Conservation (phyloP, 371 early-diverging fungal genomes). For the Zopfochytrium polystomum region DNA sequence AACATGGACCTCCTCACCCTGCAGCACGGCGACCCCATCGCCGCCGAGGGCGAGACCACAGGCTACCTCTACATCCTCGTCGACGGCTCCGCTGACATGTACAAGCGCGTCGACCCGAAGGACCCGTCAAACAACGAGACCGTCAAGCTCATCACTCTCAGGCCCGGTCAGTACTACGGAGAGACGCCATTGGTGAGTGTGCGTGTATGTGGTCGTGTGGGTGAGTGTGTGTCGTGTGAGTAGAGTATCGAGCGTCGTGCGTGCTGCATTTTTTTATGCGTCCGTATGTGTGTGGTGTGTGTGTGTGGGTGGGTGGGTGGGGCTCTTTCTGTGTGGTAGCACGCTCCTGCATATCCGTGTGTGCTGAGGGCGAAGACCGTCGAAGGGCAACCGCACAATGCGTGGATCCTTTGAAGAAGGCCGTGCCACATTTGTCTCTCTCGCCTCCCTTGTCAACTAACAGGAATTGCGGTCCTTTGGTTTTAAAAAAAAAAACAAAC, state of each 20-base stretch:
- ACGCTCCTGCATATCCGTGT: too few relatives aligned
- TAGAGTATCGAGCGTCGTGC: neutral
- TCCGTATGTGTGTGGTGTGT: too few relatives aligned
- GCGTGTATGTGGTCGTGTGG: too few relatives aligned
- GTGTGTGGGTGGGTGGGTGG: too few relatives aligned
- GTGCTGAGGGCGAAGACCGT: too few relatives aligned
- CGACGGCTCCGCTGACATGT: slow-evolving; percentile 14
- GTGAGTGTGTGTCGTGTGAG: neutral
- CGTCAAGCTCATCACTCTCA: slow-evolving; percentile 27
- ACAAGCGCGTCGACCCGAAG: slow-evolving; percentile 15
- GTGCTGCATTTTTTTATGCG: too few relatives aligned
- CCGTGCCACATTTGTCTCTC: too few relatives aligned
- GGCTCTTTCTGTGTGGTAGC: too few relatives aligned
- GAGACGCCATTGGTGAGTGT: slow-evolving; percentile 21
- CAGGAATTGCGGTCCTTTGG: too few relatives aligned
- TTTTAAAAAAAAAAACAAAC: slow-evolving; percentile 4
- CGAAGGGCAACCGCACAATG: too few relatives aligned
- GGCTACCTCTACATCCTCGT: slow-evolving; percentile 17
- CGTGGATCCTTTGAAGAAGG: too few relatives aligned
- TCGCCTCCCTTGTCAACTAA: too few relatives aligned
- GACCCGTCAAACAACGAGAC: neutral
- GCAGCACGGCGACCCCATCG: slow-evolving; percentile 13
- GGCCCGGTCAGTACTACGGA: slow-evolving; percentile 25
- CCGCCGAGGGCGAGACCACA: slow-evolving; percentile 11
- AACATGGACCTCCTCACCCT: slow-evolving; percentile 16